Evolutionary conservation across 208 protist genomes (phyloP), one percentile per base, ranked within the genome.

Genomic region (Herpetomonas samuelpessoai): DNA sequence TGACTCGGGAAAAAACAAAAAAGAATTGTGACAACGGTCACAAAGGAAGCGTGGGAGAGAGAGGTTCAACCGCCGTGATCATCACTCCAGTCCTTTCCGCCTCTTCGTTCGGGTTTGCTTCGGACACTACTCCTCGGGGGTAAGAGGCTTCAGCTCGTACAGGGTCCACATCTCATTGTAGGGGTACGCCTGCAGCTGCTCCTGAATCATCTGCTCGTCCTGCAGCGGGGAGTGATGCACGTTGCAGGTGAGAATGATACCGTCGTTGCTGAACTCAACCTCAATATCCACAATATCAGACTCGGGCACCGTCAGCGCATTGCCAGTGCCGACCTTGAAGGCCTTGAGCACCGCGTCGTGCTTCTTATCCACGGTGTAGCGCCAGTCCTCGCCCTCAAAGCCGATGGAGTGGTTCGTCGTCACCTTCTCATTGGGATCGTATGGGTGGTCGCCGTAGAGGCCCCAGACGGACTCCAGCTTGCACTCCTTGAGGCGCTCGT

Each of bases 381-480:
- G 44, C 80, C 80, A 86, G 57, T 79, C 71, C 24, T 79, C 73
- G 9, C 81, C 81, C 52, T 83, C 74, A 65, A 83, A 86, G 58
- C 68, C 62, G 31, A 81, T 63, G 39, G 71, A 66, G 39, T 79
- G 78, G 16, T 41, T 38, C 0, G 74, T 85, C 38, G 53, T 65
- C 26, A 60, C 35, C 18, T 56, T 48, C 63, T 75, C 61, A 1
- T 65, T 30, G 2, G 62, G 67, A 54, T 68, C 46, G 62, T 67
- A 74, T 14, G 62, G 71, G 61, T 82, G 60, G 63, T 65, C 54
- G 50, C 73, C 68, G 65, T 85, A 84, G 51, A 88, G 74, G 0
- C 58, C 72, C 82, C 82, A 89, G 19, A 86, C 68, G 21, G 53
- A 59, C 47, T 63, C 48, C 66, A 77, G 86, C 44, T 27, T 41